phyloP scores from a whole-genome alignment of 345 rosid species.

The Corchorus olitorius region DNA sequence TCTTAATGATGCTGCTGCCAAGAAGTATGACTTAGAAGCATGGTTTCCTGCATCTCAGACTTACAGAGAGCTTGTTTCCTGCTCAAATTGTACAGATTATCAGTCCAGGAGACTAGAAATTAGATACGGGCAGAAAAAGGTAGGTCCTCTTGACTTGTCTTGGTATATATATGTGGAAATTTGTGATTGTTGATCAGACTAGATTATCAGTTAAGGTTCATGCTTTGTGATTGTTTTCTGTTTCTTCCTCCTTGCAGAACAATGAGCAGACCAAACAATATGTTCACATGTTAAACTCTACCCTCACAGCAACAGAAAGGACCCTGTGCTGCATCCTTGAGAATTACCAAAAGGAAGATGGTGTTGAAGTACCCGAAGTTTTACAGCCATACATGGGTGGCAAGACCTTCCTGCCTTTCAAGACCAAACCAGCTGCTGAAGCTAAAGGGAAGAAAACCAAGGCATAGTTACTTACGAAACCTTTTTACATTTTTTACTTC shows the following conservation, averaged over 20 bases:
- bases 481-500: not conserved
- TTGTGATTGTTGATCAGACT: not conserved
- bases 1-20: constrained; percentile 91
- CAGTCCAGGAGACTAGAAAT: constrained; percentile 88
- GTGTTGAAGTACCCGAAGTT: constrained; percentile 80
- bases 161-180: not conserved
- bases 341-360: constrained; percentile 80
- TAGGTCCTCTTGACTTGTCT: constrained; percentile 21
- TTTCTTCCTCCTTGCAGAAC: constrained; percentile 44
- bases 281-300: constrained; percentile 86
- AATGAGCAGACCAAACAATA: constrained; percentile 80
- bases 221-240: constrained; percentile 7
- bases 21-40: constrained; percentile 92
- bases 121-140: constrained; percentile 95
- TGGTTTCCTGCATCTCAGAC: constrained; percentile 95
- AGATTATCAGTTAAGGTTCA: not conserved
- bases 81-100: constrained; percentile 91
- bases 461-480: constrained; percentile 20
- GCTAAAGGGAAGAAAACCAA: constrained; percentile 50
- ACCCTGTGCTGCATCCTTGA: constrained; percentile 93
- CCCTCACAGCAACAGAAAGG: constrained; percentile 95
- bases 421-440: constrained; percentile 49
- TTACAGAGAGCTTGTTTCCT: constrained; percentile 90
- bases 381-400: constrained; percentile 73
- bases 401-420: constrained; percentile 75